Percentiles rank a stretch among this genome's conserved stretches.
Conservation (phyloP, 1,284 basidiomycete genomes). For the Malassezia obtusa region DNA sequence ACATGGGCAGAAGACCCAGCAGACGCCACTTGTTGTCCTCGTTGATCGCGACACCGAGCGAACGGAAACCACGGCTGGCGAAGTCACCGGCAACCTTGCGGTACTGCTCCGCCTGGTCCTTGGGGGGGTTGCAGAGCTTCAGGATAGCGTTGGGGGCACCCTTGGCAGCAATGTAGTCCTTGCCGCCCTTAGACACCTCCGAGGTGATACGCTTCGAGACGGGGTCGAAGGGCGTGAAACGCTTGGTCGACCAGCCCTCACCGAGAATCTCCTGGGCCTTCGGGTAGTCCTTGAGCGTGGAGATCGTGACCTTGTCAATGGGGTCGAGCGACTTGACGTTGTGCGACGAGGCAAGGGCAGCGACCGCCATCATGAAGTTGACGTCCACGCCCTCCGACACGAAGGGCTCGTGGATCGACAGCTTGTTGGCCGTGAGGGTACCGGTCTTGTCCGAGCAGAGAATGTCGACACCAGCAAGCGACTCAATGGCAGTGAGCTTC, state of each 20-base stretch:
- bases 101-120: constrained; percentile 51
- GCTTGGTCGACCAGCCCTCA: constrained; percentile 54
- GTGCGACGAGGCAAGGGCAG: constrained; percentile 55
- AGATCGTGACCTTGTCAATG: constrained; percentile 56
- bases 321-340: constrained; percentile 56
- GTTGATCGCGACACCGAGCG: constrained; percentile 54
- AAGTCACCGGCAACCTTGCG: constrained; percentile 51
- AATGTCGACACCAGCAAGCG: constrained; percentile 56
- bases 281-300: constrained; percentile 55
- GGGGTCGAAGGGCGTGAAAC: constrained; percentile 56
- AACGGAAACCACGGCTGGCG: constrained; percentile 54
- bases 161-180: constrained; percentile 54
- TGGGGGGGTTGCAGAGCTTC: constrained; percentile 51
- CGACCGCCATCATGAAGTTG: constrained; percentile 53
- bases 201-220: constrained; percentile 57
- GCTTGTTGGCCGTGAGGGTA: constrained; percentile 56
- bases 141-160: constrained; percentile 57
- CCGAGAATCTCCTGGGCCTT: constrained; percentile 53
- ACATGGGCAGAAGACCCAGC: constrained; percentile 52
- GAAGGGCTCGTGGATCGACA: constrained; percentile 55
- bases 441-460: constrained; percentile 58
- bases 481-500: constrained; percentile 57
- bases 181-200: constrained; percentile 54
- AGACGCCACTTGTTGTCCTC: constrained; percentile 54
- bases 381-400: constrained; percentile 51